phyloP scores from a whole-genome alignment of 1,284 basidiomycete species.

The Cronartium quercuum region DNA sequence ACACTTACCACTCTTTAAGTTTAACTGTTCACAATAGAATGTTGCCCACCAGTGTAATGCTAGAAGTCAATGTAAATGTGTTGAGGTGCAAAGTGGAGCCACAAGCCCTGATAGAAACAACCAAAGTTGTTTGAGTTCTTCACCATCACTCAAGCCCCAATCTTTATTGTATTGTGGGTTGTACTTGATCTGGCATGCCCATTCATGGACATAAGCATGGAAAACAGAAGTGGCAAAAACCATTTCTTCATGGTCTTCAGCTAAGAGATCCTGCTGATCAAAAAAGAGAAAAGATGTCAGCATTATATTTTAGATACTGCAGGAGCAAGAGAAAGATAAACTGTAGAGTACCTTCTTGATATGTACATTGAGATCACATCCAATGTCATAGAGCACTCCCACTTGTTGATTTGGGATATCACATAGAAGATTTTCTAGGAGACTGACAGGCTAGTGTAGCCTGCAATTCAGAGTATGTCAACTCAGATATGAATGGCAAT shows the following conservation, averaged over 20 bases:
- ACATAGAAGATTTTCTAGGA: background rate
- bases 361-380: conserved; percentile 9
- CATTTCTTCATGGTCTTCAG: background rate
- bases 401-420: background rate
- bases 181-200: conserved; percentile 17
- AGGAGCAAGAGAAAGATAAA: background rate
- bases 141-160: conserved; percentile 25
- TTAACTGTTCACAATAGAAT: too few species aligned
- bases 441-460: conserved; percentile 11
- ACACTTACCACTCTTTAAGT: too few species aligned
- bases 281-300: background rate
- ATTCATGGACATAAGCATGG: conserved; percentile 36
- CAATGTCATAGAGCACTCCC: conserved; percentile 8
- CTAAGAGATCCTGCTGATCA: background rate
- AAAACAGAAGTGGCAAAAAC: conserved; percentile 16
- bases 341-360: background rate
- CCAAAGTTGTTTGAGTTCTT: conserved; percentile 22
- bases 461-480: background rate
- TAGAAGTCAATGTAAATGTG: conserved; percentile 2
- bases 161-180: background rate
- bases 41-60: too few species aligned
- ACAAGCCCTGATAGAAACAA: background rate
- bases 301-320: background rate
- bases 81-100: background rate
- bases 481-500: too few species aligned